Percentiles rank a stretch among this genome's conserved stretches.
Conservation (phyloP, 1,139 yeast genomes). For the Blastobotrys aristatus region DNA sequence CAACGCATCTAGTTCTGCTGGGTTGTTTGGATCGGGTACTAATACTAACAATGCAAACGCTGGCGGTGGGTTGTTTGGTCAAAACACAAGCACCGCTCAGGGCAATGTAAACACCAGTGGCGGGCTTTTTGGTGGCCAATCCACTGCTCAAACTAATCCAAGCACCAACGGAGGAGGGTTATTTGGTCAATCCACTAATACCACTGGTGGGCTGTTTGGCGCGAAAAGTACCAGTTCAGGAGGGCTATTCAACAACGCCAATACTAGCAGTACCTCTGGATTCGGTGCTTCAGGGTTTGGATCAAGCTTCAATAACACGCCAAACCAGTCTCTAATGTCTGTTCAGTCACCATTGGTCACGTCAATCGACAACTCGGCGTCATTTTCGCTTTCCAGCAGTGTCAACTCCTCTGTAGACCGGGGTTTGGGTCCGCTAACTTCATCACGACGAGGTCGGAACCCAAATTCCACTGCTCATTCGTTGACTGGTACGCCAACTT, state of each 20-base stretch:
- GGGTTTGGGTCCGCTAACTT: slow-evolving; percentile 22
- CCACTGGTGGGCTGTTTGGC: slow-evolving; percentile 20
- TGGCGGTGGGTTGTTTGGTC: slow-evolving; percentile 36
- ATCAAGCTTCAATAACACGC: slow-evolving; percentile 23
- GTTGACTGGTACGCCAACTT: slow-evolving; percentile 10
- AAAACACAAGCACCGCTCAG: slow-evolving; percentile 2
- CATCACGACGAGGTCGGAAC: slow-evolving; percentile 14
- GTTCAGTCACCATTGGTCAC: slow-evolving; percentile 28
- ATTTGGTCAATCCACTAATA: slow-evolving; percentile 21
- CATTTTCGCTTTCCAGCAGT: slow-evolving; percentile 51
- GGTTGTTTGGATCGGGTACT: slow-evolving; percentile 21
- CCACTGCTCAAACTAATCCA: slow-evolving; percentile 5
- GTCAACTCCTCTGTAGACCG: slow-evolving; percentile 28
- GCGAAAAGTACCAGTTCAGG: slow-evolving; percentile 25
- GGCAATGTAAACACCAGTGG: no score
- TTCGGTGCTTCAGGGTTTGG: slow-evolving; percentile 25
- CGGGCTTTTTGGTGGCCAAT: no score
- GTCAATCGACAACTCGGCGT: slow-evolving; percentile 50
- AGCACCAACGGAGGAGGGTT: slow-evolving; percentile 16
- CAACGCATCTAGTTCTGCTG: slow-evolving; percentile 15
- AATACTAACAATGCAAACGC: slow-evolving; percentile 11
- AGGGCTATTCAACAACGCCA: slow-evolving; percentile 28
- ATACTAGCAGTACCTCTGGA: slow-evolving; percentile 10
- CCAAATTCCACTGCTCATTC: background rate
- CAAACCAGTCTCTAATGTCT: slow-evolving; percentile 15